Base-by-base conservation (phyloP, 2,329 filamentous ascomycete genomes). In the Colletotrichum australisinense region DNA sequence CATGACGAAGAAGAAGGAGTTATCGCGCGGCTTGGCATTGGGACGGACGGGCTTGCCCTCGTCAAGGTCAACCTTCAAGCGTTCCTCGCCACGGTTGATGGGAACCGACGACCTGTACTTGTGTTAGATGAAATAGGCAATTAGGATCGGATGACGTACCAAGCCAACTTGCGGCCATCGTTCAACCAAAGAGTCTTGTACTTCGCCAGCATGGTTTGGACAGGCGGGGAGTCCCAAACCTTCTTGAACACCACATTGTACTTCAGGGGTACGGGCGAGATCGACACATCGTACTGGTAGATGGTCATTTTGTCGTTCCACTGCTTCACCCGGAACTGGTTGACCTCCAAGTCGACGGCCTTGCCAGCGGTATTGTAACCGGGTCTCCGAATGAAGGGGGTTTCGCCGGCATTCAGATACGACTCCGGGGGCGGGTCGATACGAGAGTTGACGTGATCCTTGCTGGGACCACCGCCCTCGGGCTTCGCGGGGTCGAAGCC, bases 141-240 rank as follows among this genome's bases (percentile, higher is more conserved):
- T 4, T 19, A 59, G 24, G 56, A n/a, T 73, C 72, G 11, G 6
- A 30, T 22, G 8, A 81, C 85, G 78, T 85, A 93, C 96, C 97
- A 99, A 19, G 95, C 95, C 59, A 99, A 88, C 81, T 93, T 94
- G 78, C 93, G 92, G 32, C 94, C 94, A 83, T 98, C 95, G 77
- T 91, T 95, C 69, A 98, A 89, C 89, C 93, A 95, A 55, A 77
- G 78, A 22, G 80, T 80, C 5, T 83, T 84, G 71, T 86, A 85
- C 2, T 84, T 82, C 2, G 85, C 84, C 1, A 95, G 83, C 3
- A 83, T 82, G 0, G 82, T 74, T 80, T 93, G 89, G 7, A 95
- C 87, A 0, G 84, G 82, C 1, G 88, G 84, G 1, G 92, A 93
- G 1, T 90, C 84, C 94, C 95, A 98, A 32, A 95, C 89, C 80